Percentiles rank a stretch among this genome's conserved stretches.
These are phyloP conservation scores for Casuarina equisetifolia DNA, from an alignment of 306 rosid species.

Conservation along the genomic window DNA sequence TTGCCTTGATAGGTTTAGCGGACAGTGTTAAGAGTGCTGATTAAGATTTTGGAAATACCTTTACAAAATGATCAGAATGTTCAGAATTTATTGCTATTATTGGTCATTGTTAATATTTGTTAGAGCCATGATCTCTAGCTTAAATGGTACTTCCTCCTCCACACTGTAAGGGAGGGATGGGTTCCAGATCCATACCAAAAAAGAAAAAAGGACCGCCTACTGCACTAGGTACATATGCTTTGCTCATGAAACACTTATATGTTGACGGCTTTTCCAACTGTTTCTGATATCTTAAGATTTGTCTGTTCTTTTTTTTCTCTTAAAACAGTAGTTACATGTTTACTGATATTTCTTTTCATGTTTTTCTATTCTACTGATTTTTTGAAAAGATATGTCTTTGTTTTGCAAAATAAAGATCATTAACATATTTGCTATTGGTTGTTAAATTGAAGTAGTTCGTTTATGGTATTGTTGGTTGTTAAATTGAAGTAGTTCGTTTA, in stretches of 20 bases:
- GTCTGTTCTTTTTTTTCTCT: neutral
- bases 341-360: neutral
- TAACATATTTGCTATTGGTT: neutral
- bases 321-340: neutral
- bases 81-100: neutral
- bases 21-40: slow-evolving; percentile 12
- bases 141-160: neutral
- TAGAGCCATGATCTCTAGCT: neutral
- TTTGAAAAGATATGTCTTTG: neutral
- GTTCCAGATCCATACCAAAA: neutral
- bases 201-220: neutral
- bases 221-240: neutral
- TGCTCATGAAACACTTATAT: neutral
- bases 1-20: slow-evolving; percentile 2
- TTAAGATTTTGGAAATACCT: neutral
- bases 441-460: neutral
- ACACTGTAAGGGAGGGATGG: neutral
- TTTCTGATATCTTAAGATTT: neutral
- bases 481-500: neutral
- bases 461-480: neutral
- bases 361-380: neutral
- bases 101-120: neutral
- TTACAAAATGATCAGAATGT: neutral
- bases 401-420: neutral
- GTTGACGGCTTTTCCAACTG: neutral